phyloP scores from a whole-genome alignment of 1,284 basidiomycete species.

The Melampsora americana region DNA sequence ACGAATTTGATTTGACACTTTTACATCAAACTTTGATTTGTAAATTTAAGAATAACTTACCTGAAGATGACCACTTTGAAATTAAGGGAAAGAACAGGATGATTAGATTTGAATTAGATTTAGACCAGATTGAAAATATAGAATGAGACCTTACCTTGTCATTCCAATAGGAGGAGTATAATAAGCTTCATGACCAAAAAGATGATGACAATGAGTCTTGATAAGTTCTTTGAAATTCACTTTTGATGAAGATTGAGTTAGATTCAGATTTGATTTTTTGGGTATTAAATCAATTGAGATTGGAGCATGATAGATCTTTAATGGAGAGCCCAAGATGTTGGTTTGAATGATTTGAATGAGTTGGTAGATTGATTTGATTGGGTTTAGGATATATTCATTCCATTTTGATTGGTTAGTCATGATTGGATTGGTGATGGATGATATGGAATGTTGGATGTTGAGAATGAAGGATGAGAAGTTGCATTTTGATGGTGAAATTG shows the following conservation, averaged over 20 bases:
- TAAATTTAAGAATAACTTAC: not conserved
- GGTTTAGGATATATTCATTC: too few relatives aligned
- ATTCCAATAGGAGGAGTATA: constrained; percentile 2
- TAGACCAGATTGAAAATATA: not conserved
- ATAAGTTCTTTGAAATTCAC: not conserved
- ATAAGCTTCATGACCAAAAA: not conserved
- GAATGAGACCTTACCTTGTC: not conserved
- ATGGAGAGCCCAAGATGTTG: not conserved
- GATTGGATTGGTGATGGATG: too few relatives aligned
- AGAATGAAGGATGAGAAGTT: too few relatives aligned
- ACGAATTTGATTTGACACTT: not conserved
- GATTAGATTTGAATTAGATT: not conserved
- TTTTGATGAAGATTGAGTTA: too few relatives aligned
- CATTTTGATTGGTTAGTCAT: too few relatives aligned
- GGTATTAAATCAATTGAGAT: not conserved
- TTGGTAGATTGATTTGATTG: not conserved
- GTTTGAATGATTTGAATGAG: not conserved
- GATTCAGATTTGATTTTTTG: too few relatives aligned
- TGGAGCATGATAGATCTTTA: not conserved
- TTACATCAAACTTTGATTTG: not conserved
- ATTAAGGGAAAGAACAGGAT: not conserved
- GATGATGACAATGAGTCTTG: not conserved
- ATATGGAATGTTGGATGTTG: too few relatives aligned
- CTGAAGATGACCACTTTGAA: not conserved
- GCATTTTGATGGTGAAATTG: too few relatives aligned